Evolutionary conservation across 2,329 filamentous ascomycete species (phyloP).

Genomic region (Botrytis fabae): DNA sequence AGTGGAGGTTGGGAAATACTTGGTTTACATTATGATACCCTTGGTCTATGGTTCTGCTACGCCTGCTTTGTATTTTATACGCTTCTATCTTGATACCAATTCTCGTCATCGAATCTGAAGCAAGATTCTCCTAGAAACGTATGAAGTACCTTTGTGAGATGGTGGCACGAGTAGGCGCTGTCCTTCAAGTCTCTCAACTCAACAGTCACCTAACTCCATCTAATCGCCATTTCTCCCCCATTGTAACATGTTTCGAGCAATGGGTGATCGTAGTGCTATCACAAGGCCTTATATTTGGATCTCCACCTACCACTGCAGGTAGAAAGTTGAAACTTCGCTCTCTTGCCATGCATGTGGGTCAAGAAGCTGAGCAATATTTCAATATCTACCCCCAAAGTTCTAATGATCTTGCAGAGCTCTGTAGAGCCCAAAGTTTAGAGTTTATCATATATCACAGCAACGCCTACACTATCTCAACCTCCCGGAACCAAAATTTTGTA

Average conservation of each 20-base stretch:
- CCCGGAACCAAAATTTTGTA: not conserved
- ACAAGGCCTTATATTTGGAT: not conserved
- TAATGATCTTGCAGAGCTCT: not conserved
- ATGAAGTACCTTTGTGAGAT: not conserved
- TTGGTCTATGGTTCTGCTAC: not conserved
- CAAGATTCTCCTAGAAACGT: not conserved
- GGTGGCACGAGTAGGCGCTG: not conserved
- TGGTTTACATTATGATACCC: not conserved
- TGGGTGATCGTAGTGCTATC: no score
- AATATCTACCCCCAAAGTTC: not conserved
- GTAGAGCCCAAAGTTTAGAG: not conserved
- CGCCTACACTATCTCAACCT: not conserved
- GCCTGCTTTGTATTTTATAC: not conserved
- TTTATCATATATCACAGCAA: no score
- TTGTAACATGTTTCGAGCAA: not conserved
- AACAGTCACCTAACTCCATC: no score
- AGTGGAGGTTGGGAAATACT: not conserved
- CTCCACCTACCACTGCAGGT: not conserved
- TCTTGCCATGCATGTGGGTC: not conserved
- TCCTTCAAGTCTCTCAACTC: no score
- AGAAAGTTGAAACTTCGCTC: not conserved
- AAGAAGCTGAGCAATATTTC: not conserved
- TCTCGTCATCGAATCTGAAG: not conserved
- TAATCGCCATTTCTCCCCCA: not conserved
- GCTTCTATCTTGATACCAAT: not conserved